Evolutionary conservation across 2,329 filamentous ascomycete species (phyloP).

Genomic region (Colletotrichum coccodes): DNA sequence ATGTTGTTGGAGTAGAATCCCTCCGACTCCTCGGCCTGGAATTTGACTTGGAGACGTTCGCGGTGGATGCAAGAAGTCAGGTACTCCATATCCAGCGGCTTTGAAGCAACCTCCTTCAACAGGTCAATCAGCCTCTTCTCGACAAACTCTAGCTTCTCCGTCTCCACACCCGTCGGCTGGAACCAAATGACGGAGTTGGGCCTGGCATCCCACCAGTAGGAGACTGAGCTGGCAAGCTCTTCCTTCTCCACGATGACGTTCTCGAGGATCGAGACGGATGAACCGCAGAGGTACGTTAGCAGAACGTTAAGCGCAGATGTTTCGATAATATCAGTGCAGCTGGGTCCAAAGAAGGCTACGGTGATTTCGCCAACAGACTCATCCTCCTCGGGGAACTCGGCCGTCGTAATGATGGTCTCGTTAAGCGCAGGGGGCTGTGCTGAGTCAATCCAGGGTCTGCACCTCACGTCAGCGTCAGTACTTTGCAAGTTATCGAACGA

Average conservation of each 20-base stretch:
- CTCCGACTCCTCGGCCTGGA: slow-evolving; percentile 82
- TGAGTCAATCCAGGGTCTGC: slow-evolving; percentile 87
- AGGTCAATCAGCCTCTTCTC: slow-evolving; percentile 88
- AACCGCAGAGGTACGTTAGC: slow-evolving; percentile 89
- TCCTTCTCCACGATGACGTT: slow-evolving; percentile 94
- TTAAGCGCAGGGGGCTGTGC: slow-evolving; percentile 78
- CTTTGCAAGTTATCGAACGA: neutral
- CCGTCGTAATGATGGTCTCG: slow-evolving; percentile 78
- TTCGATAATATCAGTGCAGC: slow-evolving; percentile 75
- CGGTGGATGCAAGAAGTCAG: slow-evolving; percentile 87
- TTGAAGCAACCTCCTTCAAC: slow-evolving; percentile 81
- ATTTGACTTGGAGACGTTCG: slow-evolving; percentile 84
- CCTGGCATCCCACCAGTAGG: slow-evolving; percentile 81
- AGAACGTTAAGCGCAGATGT: slow-evolving; percentile 82
- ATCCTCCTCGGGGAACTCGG: slow-evolving; percentile 96
- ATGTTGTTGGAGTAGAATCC: slow-evolving; percentile 86
- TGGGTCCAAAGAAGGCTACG: slow-evolving; percentile 87
- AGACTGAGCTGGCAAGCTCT: slow-evolving; percentile 87
- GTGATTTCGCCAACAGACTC: slow-evolving; percentile 91
- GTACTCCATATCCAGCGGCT: slow-evolving; percentile 89
- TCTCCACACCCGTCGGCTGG: slow-evolving; percentile 86
- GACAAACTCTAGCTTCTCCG: slow-evolving; percentile 83
- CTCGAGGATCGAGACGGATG: slow-evolving; percentile 90
- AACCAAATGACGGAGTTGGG: slow-evolving; percentile 88
- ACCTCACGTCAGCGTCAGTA: slow-evolving; percentile 9